Conservation (phyloP, 805 yeast genomes). For the Candida dajiaensis region DNA sequence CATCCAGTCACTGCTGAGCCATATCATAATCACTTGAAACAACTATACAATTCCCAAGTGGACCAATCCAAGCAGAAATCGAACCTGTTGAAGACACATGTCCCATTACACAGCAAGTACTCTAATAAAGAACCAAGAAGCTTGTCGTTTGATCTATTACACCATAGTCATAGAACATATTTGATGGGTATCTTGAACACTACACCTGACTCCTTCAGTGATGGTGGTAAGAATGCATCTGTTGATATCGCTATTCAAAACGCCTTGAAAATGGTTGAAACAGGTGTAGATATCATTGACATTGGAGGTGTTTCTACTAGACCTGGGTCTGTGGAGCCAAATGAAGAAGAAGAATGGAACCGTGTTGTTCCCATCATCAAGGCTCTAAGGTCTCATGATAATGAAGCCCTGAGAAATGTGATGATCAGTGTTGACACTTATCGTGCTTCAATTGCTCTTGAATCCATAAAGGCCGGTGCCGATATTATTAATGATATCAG, state of each 20-base stretch:
- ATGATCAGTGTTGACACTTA: conserved; percentile 86
- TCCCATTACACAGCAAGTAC: conserved; percentile 37
- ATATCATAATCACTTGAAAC: conserved; percentile 57
- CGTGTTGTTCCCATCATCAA: conserved; percentile 68
- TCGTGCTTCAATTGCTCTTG: conserved; percentile 66
- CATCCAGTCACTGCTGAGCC: conserved; percentile 92
- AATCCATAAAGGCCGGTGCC: conserved; percentile 69
- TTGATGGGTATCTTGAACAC: conserved; percentile 86
- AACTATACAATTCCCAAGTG: conserved; percentile 35
- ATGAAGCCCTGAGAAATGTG: conserved; percentile 32
- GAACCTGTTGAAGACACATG: conserved; percentile 40
- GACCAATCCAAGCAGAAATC: conserved; percentile 41
- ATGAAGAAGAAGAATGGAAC: conserved; percentile 57
- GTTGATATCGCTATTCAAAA: conserved; percentile 36
- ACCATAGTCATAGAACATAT: conserved; percentile 44
- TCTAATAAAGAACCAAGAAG: conserved; percentile 17
- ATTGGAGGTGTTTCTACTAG: conserved; percentile 94
- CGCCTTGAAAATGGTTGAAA: conserved; percentile 43
- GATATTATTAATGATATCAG: conserved; percentile 90
- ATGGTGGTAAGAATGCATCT: conserved; percentile 56
- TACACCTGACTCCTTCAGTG: conserved; percentile 95
- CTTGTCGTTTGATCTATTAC: conserved; percentile 39
- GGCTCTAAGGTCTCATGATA: conserved; percentile 44
- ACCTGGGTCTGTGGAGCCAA: conserved; percentile 68
- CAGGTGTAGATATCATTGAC: conserved; percentile 77